Evolutionary conservation across 2,329 filamentous ascomycete species (phyloP).

Genomic region (Dothideomycetes sp.): DNA sequence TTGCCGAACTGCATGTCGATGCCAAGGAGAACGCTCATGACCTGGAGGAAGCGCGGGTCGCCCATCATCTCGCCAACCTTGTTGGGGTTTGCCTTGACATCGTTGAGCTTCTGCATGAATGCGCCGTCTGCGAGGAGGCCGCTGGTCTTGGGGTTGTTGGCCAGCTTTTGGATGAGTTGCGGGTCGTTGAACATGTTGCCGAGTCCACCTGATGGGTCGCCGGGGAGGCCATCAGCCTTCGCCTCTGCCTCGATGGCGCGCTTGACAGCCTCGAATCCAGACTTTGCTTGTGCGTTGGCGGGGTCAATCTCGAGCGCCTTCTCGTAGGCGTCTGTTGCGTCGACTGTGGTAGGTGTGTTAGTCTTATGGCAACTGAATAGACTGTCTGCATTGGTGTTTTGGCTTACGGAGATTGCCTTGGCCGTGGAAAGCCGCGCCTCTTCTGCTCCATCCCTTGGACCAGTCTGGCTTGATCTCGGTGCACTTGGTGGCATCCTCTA

Average conservation of each 20-base stretch:
- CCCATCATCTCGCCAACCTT: slow-evolving; percentile 69
- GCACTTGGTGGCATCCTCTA: slow-evolving; percentile 86
- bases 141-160: slow-evolving; percentile 87
- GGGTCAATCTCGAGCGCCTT: slow-evolving; percentile 90
- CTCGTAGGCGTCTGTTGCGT: slow-evolving; percentile 81
- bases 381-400: background rate
- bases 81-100: slow-evolving; percentile 69
- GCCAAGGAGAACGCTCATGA: slow-evolving; percentile 86
- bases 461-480: slow-evolving; percentile 94
- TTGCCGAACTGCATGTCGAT: slow-evolving; percentile 73
- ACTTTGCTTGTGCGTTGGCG: slow-evolving; percentile 84
- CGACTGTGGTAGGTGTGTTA: slow-evolving; percentile 38
- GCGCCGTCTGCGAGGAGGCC: slow-evolving; percentile 65
- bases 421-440: slow-evolving; percentile 84
- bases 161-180: slow-evolving; percentile 78
- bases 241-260: slow-evolving; percentile 77
- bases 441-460: slow-evolving; percentile 92
- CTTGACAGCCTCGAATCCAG: slow-evolving; percentile 72
- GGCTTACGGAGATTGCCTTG: slow-evolving; percentile 63
- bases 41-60: slow-evolving; percentile 86
- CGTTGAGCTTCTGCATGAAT: slow-evolving; percentile 86
- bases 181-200: slow-evolving; percentile 92
- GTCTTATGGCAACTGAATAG: background rate
- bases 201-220: slow-evolving; percentile 64
- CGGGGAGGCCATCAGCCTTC: slow-evolving; percentile 46